Evolutionary conservation across 176 grass and related monocot species (phyloP), one percentile per base, ranked within the genome.

Genomic region (Hordeum marinum): DNA sequence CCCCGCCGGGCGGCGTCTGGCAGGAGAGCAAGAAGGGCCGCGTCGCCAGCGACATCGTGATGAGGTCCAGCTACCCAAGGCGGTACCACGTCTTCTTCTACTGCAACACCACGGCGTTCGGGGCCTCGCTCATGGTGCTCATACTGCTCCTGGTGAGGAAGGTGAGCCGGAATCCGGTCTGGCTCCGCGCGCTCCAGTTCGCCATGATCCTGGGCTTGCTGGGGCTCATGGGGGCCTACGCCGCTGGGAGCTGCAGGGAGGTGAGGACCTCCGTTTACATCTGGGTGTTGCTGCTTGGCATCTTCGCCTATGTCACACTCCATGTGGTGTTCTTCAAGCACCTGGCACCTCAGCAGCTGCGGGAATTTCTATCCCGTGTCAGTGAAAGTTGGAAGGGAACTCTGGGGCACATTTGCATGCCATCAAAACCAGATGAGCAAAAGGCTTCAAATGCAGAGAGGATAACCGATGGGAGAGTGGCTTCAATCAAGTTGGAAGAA

Each of bases 1-100:
- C 48, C 11, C 88, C 88, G 6, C 88, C 91, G 0, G 91, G 91
- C 1, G 91, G 91, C 15, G 75, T 93, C 62, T 93, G 88, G 91
- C 91, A 85, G 78, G 82, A 88, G 0, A 9, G 6, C 65, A 0
- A 9, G 4, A 6, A 80, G 7, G 48, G 50, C 8, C 85, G 80
- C 72, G 14, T 29, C 4, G 85, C 91, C 5, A 63, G 91, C 58
- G 68, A 80, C 20, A 23, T 84, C n/a, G 83, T 90, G 20, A 71
- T 89, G 15, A 58, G 69, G 37, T 18, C 36, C 63, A 89, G 36
- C 77, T 89, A 89, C 61, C 77, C 77, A 2, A 80, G 39, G 27
- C 48, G 82, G 21, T 89, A 85, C 69, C 60, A 8, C 9, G 50
- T 89, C 9, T 89, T 89, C 87, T 89, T 89, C 82, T 89, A 89